These are phyloP conservation scores for Kalaharituber pfeilii DNA, from an alignment of 2,329 filamentous ascomycete genomes.

Conservation along the genomic window DNA sequence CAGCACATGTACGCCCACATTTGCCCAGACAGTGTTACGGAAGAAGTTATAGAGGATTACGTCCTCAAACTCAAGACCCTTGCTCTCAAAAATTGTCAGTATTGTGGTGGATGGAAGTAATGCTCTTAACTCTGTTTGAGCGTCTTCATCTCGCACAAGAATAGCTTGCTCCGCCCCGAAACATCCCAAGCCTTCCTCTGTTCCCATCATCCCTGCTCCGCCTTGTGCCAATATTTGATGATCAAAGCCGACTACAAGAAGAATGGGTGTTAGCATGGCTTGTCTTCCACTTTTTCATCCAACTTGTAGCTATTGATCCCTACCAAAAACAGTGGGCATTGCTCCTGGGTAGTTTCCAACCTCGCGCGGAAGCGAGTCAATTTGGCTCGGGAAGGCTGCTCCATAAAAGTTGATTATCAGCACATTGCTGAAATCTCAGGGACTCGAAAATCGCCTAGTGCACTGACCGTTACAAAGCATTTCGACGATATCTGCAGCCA, in stretches of 20 bases:
- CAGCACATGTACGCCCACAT: neutral
- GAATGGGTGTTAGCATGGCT: no score
- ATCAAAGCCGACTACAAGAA: neutral
- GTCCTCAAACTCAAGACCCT: slow-evolving; percentile 28
- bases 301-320: neutral
- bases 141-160: slow-evolving; percentile 24
- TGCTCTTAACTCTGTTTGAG: slow-evolving; percentile 18
- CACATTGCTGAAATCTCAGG: neutral
- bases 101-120: slow-evolving; percentile 17
- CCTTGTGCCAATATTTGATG: neutral
- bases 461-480: neutral
- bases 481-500: slow-evolving; percentile 24
- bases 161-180: slow-evolving; percentile 26
- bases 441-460: neutral
- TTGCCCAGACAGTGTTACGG: neutral
- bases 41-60: slow-evolving; percentile 26
- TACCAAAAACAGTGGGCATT: slow-evolving; percentile 7
- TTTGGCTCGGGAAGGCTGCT: slow-evolving; percentile 9
- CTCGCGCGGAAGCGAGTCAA: slow-evolving; percentile 12
- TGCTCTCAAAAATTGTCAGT: slow-evolving; percentile 26
- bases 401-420: neutral
- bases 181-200: neutral
- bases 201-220: neutral
- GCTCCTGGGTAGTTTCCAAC: slow-evolving; percentile 9
- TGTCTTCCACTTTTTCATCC: neutral